phyloP scores from a whole-genome alignment of 371 early-diverging fungal genomes.

The Rhizopus sp. region DNA sequence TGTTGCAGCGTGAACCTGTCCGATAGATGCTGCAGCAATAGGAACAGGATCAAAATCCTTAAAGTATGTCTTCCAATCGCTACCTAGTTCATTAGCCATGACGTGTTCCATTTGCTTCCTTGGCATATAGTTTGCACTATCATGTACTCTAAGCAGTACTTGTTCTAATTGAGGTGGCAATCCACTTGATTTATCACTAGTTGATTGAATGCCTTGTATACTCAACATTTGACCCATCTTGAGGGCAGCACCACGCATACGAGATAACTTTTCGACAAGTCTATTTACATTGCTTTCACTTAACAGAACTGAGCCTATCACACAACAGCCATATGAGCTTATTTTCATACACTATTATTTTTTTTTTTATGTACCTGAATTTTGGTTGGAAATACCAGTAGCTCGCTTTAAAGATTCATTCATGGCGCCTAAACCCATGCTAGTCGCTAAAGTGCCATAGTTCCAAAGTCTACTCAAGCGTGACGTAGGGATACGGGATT shows the following conservation, averaged over 20 bases:
- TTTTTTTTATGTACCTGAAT: slow-evolving; percentile 26
- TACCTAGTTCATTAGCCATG: slow-evolving; percentile 74
- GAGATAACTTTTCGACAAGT: slow-evolving; percentile 83
- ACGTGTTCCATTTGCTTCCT: slow-evolving; percentile 80
- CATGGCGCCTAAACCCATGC: slow-evolving; percentile 76
- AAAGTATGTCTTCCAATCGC: slow-evolving; percentile 77
- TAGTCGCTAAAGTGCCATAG: slow-evolving; percentile 73
- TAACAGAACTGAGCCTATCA: slow-evolving; percentile 55
- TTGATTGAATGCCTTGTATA: slow-evolving; percentile 78
- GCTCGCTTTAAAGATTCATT: slow-evolving; percentile 73
- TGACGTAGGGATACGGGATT: slow-evolving; percentile 67
- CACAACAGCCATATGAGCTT: neutral
- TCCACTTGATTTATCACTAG: slow-evolving; percentile 43
- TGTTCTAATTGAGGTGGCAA: slow-evolving; percentile 82
- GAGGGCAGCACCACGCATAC: slow-evolving; percentile 96
- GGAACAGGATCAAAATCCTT: slow-evolving; percentile 73
- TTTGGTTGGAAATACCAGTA: slow-evolving; percentile 50
- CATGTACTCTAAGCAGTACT: slow-evolving; percentile 86
- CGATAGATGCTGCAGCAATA: slow-evolving; percentile 96
- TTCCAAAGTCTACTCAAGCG: slow-evolving; percentile 66
- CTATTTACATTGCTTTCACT: slow-evolving; percentile 86
- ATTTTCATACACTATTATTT: neutral
- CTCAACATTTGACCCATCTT: slow-evolving; percentile 98
- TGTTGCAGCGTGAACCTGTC: slow-evolving; percentile 90
- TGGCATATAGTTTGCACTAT: slow-evolving; percentile 96